phyloP scores from a whole-genome alignment of 2,329 filamentous ascomycete species.

The Neofusicoccum cordaticola region DNA sequence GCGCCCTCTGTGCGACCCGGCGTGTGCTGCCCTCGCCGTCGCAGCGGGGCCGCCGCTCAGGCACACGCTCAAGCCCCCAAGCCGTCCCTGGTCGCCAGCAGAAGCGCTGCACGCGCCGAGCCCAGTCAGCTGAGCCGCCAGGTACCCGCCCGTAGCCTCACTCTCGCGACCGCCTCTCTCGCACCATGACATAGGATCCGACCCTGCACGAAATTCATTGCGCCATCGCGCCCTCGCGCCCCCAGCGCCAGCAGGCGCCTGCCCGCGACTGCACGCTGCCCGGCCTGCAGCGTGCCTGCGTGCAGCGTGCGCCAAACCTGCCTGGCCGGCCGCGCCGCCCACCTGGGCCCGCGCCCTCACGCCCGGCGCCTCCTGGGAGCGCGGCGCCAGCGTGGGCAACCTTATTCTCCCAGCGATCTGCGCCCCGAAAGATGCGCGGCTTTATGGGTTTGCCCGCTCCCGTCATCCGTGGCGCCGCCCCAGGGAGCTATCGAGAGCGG shows the following conservation, averaged over 20 bases:
- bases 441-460: slow-evolving; percentile 3
- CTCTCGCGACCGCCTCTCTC: neutral
- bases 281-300: neutral
- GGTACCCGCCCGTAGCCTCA: neutral
- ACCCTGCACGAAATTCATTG: slow-evolving; percentile 5
- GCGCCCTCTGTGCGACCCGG: slow-evolving; percentile 13
- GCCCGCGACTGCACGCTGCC: neutral
- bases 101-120: slow-evolving; percentile 5
- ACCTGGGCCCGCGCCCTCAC: neutral
- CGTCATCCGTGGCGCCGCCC: neutral
- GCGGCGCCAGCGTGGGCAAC: neutral
- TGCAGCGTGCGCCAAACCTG: neutral
- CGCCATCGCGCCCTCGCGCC: slow-evolving; percentile 2
- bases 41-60: slow-evolving; percentile 4
- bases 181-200: slow-evolving; percentile 8
- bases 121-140: slow-evolving; percentile 9
- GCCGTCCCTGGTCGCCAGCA: neutral
- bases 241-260: neutral
- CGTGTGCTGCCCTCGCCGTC: slow-evolving; percentile 8
- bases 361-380: neutral
- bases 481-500: neutral
- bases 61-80: neutral
- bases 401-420: neutral
- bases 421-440: neutral
- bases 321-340: neutral